Conservation (phyloP, 495 filamentous ascomycete genomes). For the Daldinia vernicosa region DNA sequence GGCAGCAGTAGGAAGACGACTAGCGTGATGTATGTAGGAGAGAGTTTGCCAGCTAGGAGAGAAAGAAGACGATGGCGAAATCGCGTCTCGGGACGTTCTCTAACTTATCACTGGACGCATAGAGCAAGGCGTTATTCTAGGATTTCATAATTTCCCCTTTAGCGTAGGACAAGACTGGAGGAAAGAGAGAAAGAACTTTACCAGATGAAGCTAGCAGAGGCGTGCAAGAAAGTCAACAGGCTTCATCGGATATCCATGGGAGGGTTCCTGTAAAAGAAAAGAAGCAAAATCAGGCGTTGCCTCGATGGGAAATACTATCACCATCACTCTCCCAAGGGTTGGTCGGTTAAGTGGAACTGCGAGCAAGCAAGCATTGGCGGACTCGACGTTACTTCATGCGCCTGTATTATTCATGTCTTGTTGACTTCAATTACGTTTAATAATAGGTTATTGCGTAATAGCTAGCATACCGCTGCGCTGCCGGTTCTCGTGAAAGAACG, state of each 20-base stretch:
- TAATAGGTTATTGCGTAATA: conserved; percentile 30
- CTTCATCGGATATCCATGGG: background rate
- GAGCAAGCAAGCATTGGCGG: conserved; percentile 2
- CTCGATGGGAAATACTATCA: background rate
- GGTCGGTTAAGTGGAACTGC: background rate
- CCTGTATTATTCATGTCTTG: conserved; percentile 27
- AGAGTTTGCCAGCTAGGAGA: background rate
- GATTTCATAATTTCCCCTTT: conserved; percentile 20
- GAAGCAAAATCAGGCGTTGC: background rate
- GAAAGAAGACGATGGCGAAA: background rate
- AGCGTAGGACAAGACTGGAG: conserved; percentile 1
- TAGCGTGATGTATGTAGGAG: background rate
- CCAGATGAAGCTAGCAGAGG: background rate
- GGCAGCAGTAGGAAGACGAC: conserved; percentile 54
- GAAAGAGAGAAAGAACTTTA: background rate
- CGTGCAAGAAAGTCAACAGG: background rate
- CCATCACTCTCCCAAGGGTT: background rate
- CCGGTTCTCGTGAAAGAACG: background rate
- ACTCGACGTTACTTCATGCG: conserved; percentile 1
- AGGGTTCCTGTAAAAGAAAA: background rate
- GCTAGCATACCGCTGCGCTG: background rate
- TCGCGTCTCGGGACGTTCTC: background rate
- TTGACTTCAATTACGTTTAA: conserved; percentile 24
- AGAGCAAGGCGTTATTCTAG: conserved; percentile 41
- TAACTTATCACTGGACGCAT: conserved; percentile 28